Evolutionary conservation across 2,329 filamentous ascomycete species (phyloP).

Genomic region (Tolypocladium ovalisporum): DNA sequence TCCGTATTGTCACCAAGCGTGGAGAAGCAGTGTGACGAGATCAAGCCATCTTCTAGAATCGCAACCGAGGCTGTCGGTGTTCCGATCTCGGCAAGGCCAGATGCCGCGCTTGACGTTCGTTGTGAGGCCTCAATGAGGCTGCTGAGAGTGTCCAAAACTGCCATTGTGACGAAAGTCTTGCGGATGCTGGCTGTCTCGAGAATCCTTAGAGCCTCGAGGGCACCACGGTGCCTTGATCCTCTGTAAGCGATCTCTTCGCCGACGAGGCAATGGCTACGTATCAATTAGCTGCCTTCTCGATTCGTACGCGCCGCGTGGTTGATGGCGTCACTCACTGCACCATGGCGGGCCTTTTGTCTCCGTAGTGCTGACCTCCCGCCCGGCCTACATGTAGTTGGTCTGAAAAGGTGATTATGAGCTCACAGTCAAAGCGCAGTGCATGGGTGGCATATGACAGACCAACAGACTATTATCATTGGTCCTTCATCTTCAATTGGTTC

Average conservation of each 20-base stretch:
- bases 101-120: neutral
- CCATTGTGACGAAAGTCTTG: neutral
- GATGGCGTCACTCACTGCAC: neutral
- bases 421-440: neutral
- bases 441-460: neutral
- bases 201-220: neutral
- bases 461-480: neutral
- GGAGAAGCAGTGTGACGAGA: slow-evolving; percentile 8
- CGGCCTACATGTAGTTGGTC: too few relatives aligned
- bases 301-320: neutral
- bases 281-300: neutral
- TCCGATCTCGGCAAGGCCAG: slow-evolving; percentile 3
- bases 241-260: neutral
- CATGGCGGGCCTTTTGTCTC: neutral
- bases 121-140: neutral
- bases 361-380: neutral
- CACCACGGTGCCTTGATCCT: neutral
- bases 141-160: neutral
- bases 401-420: too few relatives aligned
- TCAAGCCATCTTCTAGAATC: slow-evolving; percentile 7
- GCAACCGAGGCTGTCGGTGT: slow-evolving; percentile 6
- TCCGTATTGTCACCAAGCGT: slow-evolving; percentile 3
- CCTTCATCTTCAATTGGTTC: too few relatives aligned
- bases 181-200: neutral
- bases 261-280: neutral